These are phyloP conservation scores for Colletotrichum sp. DNA, from an alignment of 2,329 filamentous ascomycete genomes.

Conservation along the genomic window DNA sequence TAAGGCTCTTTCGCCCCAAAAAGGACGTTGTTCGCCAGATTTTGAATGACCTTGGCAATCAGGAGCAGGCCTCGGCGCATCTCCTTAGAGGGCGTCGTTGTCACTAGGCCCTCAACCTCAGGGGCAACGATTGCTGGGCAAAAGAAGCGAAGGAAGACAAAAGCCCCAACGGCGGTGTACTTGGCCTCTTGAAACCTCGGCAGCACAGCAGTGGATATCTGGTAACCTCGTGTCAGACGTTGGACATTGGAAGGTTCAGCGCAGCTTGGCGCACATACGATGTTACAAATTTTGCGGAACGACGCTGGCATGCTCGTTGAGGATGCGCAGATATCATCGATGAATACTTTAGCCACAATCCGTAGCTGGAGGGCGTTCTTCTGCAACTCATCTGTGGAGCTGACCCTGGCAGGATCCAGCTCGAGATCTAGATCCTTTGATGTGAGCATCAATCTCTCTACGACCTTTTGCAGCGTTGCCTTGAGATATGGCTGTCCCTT, in stretches of 20 bases:
- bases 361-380: conserved; percentile 71
- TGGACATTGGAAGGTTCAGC: background rate
- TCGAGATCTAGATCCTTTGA: conserved; percentile 73
- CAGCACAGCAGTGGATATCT: conserved; percentile 69
- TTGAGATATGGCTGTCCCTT: conserved; percentile 69
- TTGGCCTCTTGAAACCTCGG: conserved; percentile 71
- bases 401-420: conserved; percentile 67
- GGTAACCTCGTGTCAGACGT: conserved; percentile 15
- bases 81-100: conserved; percentile 66
- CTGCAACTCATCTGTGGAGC: conserved; percentile 65
- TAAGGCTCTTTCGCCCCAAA: conserved; percentile 76
- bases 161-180: conserved; percentile 74
- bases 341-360: conserved; percentile 73
- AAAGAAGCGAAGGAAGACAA: conserved; percentile 75
- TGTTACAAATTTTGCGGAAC: conserved; percentile 72
- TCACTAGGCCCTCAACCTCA: conserved; percentile 70
- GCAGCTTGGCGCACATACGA: conserved; percentile 49
- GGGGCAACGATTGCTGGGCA: conserved; percentile 75
- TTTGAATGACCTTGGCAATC: conserved; percentile 75
- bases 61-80: conserved; percentile 72
- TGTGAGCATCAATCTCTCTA: conserved; percentile 69
- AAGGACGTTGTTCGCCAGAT: conserved; percentile 73
- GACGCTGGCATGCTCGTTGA: conserved; percentile 64
- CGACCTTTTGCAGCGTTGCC: conserved; percentile 68
- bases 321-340: conserved; percentile 72